Evolutionary conservation across 75 land plant genomes (phyloP).

Genomic region (Picea sitchensis): DNA sequence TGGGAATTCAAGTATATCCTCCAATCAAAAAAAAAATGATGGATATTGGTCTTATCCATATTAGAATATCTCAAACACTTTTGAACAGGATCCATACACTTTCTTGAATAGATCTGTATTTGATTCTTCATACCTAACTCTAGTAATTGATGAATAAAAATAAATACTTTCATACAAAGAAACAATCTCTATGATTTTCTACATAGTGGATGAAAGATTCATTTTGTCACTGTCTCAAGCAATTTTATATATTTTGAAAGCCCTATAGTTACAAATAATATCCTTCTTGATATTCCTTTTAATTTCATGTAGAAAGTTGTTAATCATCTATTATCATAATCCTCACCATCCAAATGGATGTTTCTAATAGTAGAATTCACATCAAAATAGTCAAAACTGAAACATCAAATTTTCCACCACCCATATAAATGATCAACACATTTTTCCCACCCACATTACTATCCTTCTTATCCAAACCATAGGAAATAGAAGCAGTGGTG

Average conservation of each 20-base stretch:
- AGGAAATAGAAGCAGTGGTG: conserved; percentile 74
- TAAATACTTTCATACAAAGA: conserved; percentile 60
- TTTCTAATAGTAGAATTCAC: conserved; percentile 82
- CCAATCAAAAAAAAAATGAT: no score
- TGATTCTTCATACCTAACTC: conserved; percentile 49
- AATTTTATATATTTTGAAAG: conserved; percentile 43
- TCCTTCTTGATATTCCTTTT: conserved; percentile 65
- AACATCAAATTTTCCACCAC: conserved; percentile 40
- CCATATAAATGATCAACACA: background rate
- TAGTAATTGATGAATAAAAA: conserved; percentile 59
- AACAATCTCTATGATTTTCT: conserved; percentile 51
- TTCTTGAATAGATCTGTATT: conserved; percentile 50
- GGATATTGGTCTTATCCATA: conserved; percentile 37
- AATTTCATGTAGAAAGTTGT: conserved; percentile 57
- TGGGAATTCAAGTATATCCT: no score
- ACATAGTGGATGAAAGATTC: conserved; percentile 46
- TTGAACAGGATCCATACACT: conserved; percentile 64
- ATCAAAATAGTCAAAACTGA: conserved; percentile 71
- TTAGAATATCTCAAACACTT: conserved; percentile 50
- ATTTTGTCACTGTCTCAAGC: conserved; percentile 59
- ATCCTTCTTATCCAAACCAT: conserved; percentile 78
- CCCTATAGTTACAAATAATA: conserved; percentile 45
- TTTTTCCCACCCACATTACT: background rate
- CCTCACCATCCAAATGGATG: conserved; percentile 66
- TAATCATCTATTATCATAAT: conserved; percentile 58